Percentiles rank a stretch among this genome's conserved stretches.
These are phyloP conservation scores for Daldinia eschscholtzii DNA, from an alignment of 2,329 filamentous ascomycete species.

Conservation along the genomic window DNA sequence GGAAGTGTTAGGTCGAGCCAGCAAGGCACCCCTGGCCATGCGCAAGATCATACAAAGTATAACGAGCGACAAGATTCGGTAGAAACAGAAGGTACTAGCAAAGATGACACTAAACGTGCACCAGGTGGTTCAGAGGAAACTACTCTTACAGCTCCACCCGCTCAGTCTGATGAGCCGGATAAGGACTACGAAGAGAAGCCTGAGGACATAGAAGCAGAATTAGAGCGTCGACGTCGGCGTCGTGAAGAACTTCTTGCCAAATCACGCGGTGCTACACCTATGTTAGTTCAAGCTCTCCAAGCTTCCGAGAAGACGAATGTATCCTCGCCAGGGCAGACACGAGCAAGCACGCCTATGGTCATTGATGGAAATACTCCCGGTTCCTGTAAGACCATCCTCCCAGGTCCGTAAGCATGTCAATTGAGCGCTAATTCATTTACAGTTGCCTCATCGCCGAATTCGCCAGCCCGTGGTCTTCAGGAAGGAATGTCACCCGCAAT, in stretches of 20 bases:
- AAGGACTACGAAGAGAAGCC: conserved; percentile 67
- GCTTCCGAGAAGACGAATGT: conserved; percentile 69
- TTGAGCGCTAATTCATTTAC: conserved; percentile 39
- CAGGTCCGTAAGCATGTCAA: conserved; percentile 29
- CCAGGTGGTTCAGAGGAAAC: conserved; percentile 67
- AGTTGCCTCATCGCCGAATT: conserved; percentile 55
- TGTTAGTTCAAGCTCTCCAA: conserved; percentile 81
- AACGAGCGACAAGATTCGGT: conserved; percentile 70
- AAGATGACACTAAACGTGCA: conserved; percentile 76
- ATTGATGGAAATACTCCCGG: conserved; percentile 59
- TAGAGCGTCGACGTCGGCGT: conserved; percentile 85
- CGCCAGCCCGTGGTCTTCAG: conserved; percentile 59
- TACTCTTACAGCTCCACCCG: conserved; percentile 46
- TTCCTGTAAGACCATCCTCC: conserved; percentile 58
- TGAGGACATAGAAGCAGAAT: conserved; percentile 84
- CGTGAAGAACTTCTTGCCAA: conserved; percentile 89
- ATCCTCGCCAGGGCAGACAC: conserved; percentile 66
- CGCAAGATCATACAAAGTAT: conserved; percentile 70
- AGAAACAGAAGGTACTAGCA: conserved; percentile 69
- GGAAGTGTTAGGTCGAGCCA: conserved; percentile 59
- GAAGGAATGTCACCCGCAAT: conserved; percentile 70
- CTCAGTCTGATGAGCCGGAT: conserved; percentile 54
- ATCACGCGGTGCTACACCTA: conserved; percentile 78
- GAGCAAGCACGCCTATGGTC: conserved; percentile 58
- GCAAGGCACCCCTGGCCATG: conserved; percentile 61